Percentiles rank a stretch among this genome's conserved stretches.
phyloP scores from a whole-genome alignment of 1,139 yeast genomes.

The Kodamaea suecica region DNA sequence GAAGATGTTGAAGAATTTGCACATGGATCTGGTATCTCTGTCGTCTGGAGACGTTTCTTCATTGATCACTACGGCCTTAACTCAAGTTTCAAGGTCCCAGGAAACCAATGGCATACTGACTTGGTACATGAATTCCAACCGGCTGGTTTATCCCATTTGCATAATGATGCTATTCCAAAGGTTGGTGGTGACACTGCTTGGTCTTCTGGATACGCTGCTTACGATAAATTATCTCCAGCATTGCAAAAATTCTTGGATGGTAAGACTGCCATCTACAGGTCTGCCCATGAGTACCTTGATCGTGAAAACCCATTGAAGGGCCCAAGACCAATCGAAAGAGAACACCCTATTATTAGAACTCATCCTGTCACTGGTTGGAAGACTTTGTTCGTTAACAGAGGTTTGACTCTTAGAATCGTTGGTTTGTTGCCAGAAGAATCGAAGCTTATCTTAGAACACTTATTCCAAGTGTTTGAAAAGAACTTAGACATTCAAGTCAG shows the following conservation, averaged over 20 bases:
- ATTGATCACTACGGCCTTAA: slow-evolving; percentile 9
- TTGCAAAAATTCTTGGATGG: slow-evolving; percentile 23
- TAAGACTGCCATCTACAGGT: slow-evolving; percentile 21
- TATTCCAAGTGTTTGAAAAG: slow-evolving; percentile 22
- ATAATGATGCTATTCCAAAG: slow-evolving; percentile 17
- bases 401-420: slow-evolving; percentile 21
- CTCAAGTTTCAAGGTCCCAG: slow-evolving; percentile 14
- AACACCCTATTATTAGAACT: slow-evolving; percentile 18
- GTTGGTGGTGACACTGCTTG: slow-evolving; percentile 19
- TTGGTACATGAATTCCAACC: slow-evolving; percentile 19
- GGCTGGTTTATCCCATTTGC: slow-evolving; percentile 19
- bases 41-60: slow-evolving; percentile 16
- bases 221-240: slow-evolving; percentile 23
- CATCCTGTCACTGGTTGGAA: slow-evolving; percentile 20
- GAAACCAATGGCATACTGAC: slow-evolving; percentile 19
- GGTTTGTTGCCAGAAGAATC: slow-evolving; percentile 22
- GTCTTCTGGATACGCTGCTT: slow-evolving; percentile 22
- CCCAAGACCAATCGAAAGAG: slow-evolving; percentile 18
- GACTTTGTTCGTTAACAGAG: slow-evolving; percentile 19
- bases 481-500: slow-evolving; percentile 21
- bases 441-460: slow-evolving; percentile 18
- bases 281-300: slow-evolving; percentile 23
- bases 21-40: slow-evolving; percentile 14
- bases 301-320: slow-evolving; percentile 22
- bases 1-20: slow-evolving; percentile 7